Evolutionary conservation across 2,329 filamentous ascomycete genomes (phyloP), one percentile per base, ranked within the genome.

Genomic region (Tolypocladium nubicola): DNA sequence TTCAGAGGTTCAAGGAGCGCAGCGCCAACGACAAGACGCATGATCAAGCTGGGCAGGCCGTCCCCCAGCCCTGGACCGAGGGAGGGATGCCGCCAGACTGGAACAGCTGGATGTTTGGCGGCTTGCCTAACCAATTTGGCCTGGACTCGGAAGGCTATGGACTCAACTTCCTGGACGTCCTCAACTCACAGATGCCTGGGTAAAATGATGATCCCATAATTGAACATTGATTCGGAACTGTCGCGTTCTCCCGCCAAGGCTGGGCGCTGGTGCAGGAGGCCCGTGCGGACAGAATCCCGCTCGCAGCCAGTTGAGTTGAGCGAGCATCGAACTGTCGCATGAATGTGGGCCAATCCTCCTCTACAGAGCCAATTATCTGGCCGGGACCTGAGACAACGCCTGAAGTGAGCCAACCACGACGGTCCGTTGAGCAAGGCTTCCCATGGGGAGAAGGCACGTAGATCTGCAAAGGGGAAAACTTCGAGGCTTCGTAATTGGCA

Each of bases 21-120:
- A 57, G 60, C 47, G 39, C 37, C 14, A 52, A 57, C 26, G 54
- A 58, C 4, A 53, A 58, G 45, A 59, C 63, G 43, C 58, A 60
- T 8, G 30, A 38, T 9, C 52, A 53, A n/a, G 43, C 54, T 10
- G 57, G 55, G 50, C 55, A 60, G 13, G 21, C 52, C 1, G 40
- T 57, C 9, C 49, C 57, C 6, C 39, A 53, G 7, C 4, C 45
- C 13, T 60, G 60, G 54, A 14, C 47, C 4, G 52, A 56, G 10
- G 58, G 26, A 11, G 52, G 19, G 3, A 54, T 53, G 11, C 54
- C 57, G 52, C 47, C 58, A 2, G 60, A 64, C 21, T 66, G 66
- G 64, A 64, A 64, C 52, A 59, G 60, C n/a, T 67, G 62, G 67
- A 66, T 68, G 61, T 63, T 66, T 54, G 63, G 62, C 21, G 57